Conservation (phyloP, 495 filamentous ascomycete species). For the Chaetomidium leptoderma region DNA sequence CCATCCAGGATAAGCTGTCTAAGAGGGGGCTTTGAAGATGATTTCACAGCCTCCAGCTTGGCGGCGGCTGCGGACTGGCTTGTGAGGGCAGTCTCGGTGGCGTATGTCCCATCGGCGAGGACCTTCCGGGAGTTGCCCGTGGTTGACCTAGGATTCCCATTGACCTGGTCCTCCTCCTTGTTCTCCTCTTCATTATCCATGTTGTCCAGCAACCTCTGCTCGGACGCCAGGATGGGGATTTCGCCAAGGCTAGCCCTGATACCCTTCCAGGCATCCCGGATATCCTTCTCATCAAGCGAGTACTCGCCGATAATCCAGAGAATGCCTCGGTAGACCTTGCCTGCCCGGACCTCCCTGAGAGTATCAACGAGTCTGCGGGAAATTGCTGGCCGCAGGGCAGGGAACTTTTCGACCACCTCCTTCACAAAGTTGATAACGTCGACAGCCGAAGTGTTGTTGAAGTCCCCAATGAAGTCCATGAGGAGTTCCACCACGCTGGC, state of each 20-base stretch:
- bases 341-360: constrained; percentile 87
- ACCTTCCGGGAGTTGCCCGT: constrained; percentile 86
- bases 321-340: constrained; percentile 94
- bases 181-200: constrained; percentile 52
- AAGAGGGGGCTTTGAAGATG: constrained; percentile 92
- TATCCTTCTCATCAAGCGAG: constrained; percentile 86
- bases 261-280: constrained; percentile 93
- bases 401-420: constrained; percentile 98
- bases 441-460: constrained; percentile 93
- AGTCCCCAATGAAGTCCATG: constrained; percentile 99
- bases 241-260: constrained; percentile 93
- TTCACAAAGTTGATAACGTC: constrained; percentile 99
- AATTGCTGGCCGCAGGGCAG: constrained; percentile 78
- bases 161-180: constrained; percentile 63
- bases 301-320: constrained; percentile 99
- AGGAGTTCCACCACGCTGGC: constrained; percentile 92
- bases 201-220: constrained; percentile 82
- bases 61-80: constrained; percentile 85
- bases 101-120: constrained; percentile 93
- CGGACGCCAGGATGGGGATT: constrained; percentile 93
- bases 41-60: constrained; percentile 92
- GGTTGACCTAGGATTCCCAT: constrained; percentile 71
- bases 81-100: constrained; percentile 92
- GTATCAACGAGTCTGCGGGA: constrained; percentile 86
- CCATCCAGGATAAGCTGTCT: constrained; percentile 94